Evolutionary conservation across 2,329 filamentous ascomycete species (phyloP).

Genomic region (Penicillium digitatum): DNA sequence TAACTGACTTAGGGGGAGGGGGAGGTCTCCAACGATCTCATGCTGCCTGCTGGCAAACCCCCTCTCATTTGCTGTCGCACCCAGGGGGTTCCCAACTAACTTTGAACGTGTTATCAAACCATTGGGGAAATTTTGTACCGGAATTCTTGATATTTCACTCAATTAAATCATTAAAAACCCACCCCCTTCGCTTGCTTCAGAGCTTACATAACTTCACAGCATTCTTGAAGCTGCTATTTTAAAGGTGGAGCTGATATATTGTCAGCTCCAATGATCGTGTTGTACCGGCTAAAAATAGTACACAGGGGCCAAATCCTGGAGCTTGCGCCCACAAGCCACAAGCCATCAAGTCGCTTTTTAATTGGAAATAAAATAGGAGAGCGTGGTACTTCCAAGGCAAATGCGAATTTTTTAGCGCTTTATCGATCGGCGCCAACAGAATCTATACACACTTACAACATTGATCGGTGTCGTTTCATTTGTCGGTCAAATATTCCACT

Average conservation of each 20-base stretch:
- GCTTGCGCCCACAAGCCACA: not conserved
- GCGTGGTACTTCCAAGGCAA: not conserved
- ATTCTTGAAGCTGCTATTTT: constrained; percentile 4
- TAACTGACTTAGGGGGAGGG: not conserved
- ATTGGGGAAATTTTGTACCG: not conserved
- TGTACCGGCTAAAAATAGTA: constrained; percentile 7
- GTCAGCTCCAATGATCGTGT: not conserved
- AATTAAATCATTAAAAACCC: not conserved
- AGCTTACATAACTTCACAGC: constrained; percentile 2
- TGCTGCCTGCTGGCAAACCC: not conserved
- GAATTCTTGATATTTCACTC: not conserved
- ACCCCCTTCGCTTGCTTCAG: constrained; percentile 1
- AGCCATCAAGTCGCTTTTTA: not conserved
- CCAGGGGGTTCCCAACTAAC: not conserved
- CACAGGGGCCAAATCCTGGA: not conserved
- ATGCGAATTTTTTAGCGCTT: not conserved
- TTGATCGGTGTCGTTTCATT: not conserved
- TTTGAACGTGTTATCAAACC: not conserved
- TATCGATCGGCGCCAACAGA: not conserved
- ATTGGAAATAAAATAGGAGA: not conserved
- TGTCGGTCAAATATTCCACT: not conserved
- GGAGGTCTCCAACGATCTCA: not conserved
- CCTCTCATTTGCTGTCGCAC: not conserved
- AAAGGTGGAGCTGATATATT: constrained; percentile 4
- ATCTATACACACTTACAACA: not conserved